Conservation (phyloP, 2,329 filamentous ascomycete species). For the Fusarium sp. region DNA sequence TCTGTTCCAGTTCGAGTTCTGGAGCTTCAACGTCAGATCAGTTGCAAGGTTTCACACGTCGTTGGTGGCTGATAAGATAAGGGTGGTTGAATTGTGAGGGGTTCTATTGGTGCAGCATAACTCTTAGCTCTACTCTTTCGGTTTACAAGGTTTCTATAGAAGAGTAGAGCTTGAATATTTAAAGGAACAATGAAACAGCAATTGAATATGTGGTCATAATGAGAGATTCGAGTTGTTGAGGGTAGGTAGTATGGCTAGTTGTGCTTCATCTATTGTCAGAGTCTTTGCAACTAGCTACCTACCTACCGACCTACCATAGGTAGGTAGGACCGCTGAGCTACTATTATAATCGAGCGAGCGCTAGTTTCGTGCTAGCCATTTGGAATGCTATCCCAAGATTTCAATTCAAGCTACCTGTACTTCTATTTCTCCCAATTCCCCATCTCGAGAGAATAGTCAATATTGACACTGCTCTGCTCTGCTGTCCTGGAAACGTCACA, state of each 20-base stretch:
- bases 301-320: background rate
- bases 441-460: background rate
- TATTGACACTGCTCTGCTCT: too few species aligned
- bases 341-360: background rate
- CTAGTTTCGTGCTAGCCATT: too few species aligned
- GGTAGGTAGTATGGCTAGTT: background rate
- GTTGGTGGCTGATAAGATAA: conserved; percentile 40
- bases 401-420: background rate
- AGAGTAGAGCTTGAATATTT: background rate
- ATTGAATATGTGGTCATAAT: background rate
- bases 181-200: background rate
- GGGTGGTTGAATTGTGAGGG: background rate
- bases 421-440: background rate
- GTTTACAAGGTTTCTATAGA: background rate
- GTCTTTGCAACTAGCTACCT: background rate
- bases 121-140: background rate
- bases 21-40: conserved; percentile 41
- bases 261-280: background rate
- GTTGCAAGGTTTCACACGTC: conserved; percentile 3
- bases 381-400: too few species aligned
- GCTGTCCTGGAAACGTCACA: background rate
- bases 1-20: conserved; percentile 29
- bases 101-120: background rate
- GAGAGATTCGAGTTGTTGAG: background rate
- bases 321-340: background rate